Conservation (phyloP, 2,329 filamentous ascomycete genomes). For the Talaromyces sp. region DNA sequence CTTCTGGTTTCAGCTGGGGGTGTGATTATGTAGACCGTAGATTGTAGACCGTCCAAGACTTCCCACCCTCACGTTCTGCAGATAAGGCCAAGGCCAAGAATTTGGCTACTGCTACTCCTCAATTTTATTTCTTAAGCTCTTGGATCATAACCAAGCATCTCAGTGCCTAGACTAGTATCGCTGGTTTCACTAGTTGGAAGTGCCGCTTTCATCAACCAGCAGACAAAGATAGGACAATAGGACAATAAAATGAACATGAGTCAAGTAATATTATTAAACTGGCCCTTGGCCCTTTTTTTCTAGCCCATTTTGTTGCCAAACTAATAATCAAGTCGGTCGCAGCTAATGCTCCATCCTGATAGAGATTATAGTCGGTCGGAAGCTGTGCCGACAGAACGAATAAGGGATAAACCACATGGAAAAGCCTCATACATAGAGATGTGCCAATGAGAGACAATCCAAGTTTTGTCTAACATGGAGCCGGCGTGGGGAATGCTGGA, state of each 20-base stretch:
- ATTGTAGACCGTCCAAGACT: no score
- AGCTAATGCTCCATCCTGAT: no score
- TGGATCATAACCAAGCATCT: not conserved
- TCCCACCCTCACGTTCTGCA: not conserved
- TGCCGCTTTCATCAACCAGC: no score
- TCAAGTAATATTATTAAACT: no score
- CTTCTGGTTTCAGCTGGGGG: not conserved
- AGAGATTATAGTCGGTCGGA: not conserved
- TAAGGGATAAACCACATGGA: not conserved
- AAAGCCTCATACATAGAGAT: constrained; percentile 3
- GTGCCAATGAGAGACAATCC: not conserved
- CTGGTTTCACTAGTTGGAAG: no score
- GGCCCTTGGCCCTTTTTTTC: no score
- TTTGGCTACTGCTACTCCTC: not conserved
- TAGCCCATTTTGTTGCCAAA: no score
- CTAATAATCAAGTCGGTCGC: no score
- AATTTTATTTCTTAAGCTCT: not conserved
- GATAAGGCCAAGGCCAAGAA: not conserved
- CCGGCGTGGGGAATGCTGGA: not conserved
- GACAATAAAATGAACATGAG: no score
- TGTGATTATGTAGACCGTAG: not conserved
- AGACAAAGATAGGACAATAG: no score
- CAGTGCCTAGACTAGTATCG: no score
- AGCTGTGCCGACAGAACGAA: not conserved
- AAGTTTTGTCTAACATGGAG: not conserved